phyloP scores from a whole-genome alignment of 192 early-diverging fungal genomes.

The Backusella tarrabulga region DNA sequence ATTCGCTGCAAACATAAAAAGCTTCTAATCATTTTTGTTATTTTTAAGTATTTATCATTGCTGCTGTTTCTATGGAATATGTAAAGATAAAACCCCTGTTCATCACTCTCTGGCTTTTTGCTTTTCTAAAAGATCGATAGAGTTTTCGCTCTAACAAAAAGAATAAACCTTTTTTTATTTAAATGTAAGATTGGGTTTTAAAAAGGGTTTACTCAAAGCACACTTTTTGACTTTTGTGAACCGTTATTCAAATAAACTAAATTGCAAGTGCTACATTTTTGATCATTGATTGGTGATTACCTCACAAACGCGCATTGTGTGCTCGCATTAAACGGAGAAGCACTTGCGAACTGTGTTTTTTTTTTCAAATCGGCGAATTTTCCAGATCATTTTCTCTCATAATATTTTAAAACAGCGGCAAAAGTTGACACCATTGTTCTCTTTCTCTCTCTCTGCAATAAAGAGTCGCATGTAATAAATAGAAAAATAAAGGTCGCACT shows the following conservation, averaged over 20 bases:
- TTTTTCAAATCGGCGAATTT: neutral
- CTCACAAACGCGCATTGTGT: neutral
- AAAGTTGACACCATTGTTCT: no score
- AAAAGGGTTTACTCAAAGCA: neutral
- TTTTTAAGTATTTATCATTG: neutral
- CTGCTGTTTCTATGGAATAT: neutral
- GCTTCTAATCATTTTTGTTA: neutral
- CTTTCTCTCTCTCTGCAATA: neutral
- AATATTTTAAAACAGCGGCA: neutral
- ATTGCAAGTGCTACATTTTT: neutral
- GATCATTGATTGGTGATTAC: neutral
- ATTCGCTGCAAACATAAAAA: neutral
- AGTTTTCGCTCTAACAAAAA: neutral
- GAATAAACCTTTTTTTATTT: neutral
- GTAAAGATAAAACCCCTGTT: neutral
- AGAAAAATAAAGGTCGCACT: neutral
- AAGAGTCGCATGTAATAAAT: neutral
- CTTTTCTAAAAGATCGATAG: neutral
- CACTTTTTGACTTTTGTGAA: conserved; percentile 7
- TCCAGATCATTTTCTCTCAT: neutral
- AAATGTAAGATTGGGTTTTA: neutral
- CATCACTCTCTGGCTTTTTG: neutral
- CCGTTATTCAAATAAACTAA: neutral
- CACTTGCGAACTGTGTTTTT: neutral
- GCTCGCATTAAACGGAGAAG: neutral